phyloP scores from a whole-genome alignment of 2,329 filamentous ascomycete species.

The Fusarium haematococcum region DNA sequence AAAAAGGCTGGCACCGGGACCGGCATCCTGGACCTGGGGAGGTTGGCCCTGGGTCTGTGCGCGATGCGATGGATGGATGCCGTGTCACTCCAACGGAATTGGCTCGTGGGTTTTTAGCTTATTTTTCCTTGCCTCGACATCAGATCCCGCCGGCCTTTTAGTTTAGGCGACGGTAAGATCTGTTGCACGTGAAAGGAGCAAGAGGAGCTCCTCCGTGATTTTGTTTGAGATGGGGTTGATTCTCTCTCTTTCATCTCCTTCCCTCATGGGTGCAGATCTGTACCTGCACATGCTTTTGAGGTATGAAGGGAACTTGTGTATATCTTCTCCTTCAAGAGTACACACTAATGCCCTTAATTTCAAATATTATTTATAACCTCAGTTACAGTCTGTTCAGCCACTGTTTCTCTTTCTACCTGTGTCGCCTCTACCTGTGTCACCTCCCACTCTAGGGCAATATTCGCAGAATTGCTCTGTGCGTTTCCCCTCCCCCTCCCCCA shows the following conservation, averaged over 20 bases:
- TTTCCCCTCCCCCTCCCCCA: constrained; percentile 10
- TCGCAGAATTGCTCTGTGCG: constrained; percentile 22
- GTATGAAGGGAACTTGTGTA: background rate
- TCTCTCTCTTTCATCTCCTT: constrained; percentile 32
- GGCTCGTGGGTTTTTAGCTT: constrained; percentile 26
- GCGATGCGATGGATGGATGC: background rate
- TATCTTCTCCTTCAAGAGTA: background rate
- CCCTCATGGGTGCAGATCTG: background rate
- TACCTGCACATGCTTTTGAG: background rate
- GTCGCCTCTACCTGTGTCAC: background rate
- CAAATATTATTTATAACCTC: background rate
- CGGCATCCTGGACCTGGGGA: constrained; percentile 31
- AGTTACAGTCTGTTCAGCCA: background rate
- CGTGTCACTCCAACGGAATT: constrained; percentile 20
- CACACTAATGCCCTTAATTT: background rate
- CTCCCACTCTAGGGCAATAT: constrained; percentile 9
- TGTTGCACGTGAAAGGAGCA: constrained; percentile 31
- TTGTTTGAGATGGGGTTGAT: constrained; percentile 11
- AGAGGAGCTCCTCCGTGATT: constrained; percentile 18
- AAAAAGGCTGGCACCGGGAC: constrained; percentile 28
- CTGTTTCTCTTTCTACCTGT: background rate
- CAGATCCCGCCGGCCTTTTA: constrained; percentile 11
- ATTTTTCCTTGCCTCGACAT: constrained; percentile 19
- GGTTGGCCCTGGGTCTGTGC: constrained; percentile 10
- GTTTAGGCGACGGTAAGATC: constrained; percentile 11